Conservation (phyloP, 1,284 basidiomycete genomes). For the Bondarzewia mesenterica region DNA sequence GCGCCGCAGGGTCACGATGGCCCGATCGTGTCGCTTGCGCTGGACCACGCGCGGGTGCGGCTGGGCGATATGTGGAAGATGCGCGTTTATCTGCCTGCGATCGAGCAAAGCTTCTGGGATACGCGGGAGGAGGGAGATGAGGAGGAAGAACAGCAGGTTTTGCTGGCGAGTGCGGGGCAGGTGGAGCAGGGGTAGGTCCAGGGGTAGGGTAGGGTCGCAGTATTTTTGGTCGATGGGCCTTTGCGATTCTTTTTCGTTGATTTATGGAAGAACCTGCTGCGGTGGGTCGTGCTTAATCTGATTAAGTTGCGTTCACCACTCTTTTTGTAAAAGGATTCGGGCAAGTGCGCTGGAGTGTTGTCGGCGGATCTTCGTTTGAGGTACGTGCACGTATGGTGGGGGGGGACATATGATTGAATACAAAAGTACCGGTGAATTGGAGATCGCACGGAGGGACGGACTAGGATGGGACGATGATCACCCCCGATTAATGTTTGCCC, state of each 20-base stretch:
- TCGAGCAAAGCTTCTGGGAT: slow-evolving; percentile 60
- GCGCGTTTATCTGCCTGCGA: slow-evolving; percentile 60
- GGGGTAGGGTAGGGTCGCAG: background rate
- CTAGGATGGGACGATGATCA: too few species aligned
- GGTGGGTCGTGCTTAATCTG: background rate
- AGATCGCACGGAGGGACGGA: too few species aligned
- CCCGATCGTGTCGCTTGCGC: slow-evolving; percentile 62
- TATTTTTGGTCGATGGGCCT: background rate
- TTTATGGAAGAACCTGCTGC: too few species aligned
- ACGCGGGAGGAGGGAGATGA: slow-evolving; percentile 49
- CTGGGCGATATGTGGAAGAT: slow-evolving; percentile 81
- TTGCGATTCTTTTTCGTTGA: background rate
- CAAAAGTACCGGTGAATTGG: too few species aligned
- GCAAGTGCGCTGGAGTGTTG: too few species aligned
- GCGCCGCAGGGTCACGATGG: slow-evolving; percentile 5
- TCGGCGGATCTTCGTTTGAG: too few species aligned
- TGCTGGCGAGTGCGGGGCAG: slow-evolving; percentile 5
- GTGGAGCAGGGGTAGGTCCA: background rate
- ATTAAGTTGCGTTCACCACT: too few species aligned
- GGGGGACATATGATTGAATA: too few species aligned
- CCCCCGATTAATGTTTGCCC: too few species aligned
- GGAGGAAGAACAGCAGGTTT: slow-evolving; percentile 26
- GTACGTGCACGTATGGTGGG: too few species aligned
- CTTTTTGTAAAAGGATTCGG: too few species aligned
- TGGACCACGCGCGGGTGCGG: slow-evolving; percentile 71